Evolutionary conservation across 768 basidiomycete genomes (phyloP), one percentile per base, ranked within the genome.

Genomic region (Megacollybia marginata): DNA sequence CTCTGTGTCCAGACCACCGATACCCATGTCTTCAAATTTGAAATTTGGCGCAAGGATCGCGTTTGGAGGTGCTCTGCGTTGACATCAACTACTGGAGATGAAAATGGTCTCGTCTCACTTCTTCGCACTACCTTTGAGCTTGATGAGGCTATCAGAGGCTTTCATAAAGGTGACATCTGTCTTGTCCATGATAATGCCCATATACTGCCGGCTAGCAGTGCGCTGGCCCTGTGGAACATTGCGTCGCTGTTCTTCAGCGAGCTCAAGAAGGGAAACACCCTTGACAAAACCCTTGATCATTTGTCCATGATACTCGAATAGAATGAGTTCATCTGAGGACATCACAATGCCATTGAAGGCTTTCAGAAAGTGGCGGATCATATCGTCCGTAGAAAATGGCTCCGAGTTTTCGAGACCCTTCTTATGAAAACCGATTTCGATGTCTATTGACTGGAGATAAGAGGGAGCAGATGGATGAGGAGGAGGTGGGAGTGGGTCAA

Each of bases 21-120:
- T 98, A 15, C 96, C 96, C 95, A 99, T 98, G 65, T 99, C 96
- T 61, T 95, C 90, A 54, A 99, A 99, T 67, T 96, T 98, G 80
- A 99, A 99, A 68, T 97, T 97, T 1, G 96, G 92, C 0, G 92
- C 85, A 9, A 99, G 78, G 57, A 99, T 95, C 1, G 96, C 92
- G 62, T 97, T 98, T 7, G 93, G 82, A 5, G 92, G 84, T 0
- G 90, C 82, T 58, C 92, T 94, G 44, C 4, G 44, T 12, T 20
- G 9, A 47, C 12, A 28, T 42, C 48, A 52, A 16, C 44, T 12
- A 46, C 49, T 38, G 33, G 52, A 13, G 19, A 45, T 10, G 40
- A 9, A 31, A 45, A 35, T 47, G 33, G 16, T 5, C 48, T 44
- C 19, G n/a, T 55, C 80, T 54, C 46, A 92, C 92, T 88, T 90